These are phyloP conservation scores for Mycena rosella DNA, from an alignment of 768 basidiomycete genomes.

Conservation along the genomic window DNA sequence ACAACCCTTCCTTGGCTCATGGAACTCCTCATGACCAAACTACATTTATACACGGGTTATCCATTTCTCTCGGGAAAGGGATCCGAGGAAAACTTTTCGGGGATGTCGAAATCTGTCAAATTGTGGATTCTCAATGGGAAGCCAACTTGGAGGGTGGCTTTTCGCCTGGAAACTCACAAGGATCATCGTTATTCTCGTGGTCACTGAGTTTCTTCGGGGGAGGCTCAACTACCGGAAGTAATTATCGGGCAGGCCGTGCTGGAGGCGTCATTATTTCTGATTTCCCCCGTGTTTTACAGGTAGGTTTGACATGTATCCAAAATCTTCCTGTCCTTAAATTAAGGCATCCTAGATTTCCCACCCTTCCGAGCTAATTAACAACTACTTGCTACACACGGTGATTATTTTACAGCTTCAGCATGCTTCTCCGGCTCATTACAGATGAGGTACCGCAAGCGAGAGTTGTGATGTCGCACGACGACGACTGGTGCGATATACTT, in stretches of 20 bases:
- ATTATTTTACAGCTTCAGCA: no score
- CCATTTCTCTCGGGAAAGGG: no score
- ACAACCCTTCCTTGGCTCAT: not conserved
- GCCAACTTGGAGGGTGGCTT: not conserved
- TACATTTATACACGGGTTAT: constrained; percentile 10
- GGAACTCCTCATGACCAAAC: not conserved
- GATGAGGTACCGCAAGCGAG: constrained; percentile 3
- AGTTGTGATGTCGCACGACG: constrained; percentile 19
- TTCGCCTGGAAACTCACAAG: not conserved
- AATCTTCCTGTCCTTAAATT: no score
- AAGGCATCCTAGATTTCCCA: not conserved
- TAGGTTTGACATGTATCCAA: not conserved
- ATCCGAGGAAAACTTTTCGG: constrained; percentile 8
- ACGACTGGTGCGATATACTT: constrained; percentile 16
- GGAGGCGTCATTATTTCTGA: not conserved
- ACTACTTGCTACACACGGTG: constrained; percentile 10
- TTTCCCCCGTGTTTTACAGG: not conserved
- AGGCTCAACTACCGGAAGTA: not conserved
- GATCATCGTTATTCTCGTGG: constrained; percentile 5
- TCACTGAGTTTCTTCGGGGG: constrained; percentile 9
- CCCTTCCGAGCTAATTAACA: constrained; percentile 7
- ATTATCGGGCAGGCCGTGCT: not conserved
- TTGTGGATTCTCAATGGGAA: constrained; percentile 1
- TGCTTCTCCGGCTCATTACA: no score
- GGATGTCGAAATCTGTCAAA: not conserved